Conservation (phyloP, 176 grass and related monocot species). For the Panicum miliaceum region DNA sequence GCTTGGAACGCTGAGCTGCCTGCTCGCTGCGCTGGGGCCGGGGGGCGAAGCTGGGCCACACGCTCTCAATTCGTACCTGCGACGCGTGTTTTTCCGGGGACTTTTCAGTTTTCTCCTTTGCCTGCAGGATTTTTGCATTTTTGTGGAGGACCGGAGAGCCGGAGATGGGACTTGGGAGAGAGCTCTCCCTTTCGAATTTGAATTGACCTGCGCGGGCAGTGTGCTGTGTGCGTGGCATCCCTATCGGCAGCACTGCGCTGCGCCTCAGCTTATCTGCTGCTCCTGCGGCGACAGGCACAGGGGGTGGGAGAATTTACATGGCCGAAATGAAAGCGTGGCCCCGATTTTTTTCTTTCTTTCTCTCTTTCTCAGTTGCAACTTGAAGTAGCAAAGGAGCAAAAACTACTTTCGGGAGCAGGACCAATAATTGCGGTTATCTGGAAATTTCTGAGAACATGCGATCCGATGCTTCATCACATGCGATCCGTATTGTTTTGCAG, state of each 20-base stretch:
- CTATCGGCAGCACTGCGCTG: not conserved
- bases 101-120: not conserved
- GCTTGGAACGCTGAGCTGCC: not conserved
- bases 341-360: not conserved
- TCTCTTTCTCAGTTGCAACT: not conserved
- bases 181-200: not conserved
- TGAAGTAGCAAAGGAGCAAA: not conserved
- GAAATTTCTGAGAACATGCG: not conserved
- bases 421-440: not conserved
- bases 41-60: conserved; percentile 17
- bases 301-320: not conserved
- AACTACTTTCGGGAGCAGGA: not conserved
- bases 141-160: too few relatives aligned
- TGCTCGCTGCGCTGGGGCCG: not conserved
- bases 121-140: not conserved
- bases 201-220: not conserved
- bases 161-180: not conserved
- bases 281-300: too few relatives aligned
- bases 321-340: not conserved
- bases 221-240: conserved; percentile 29
- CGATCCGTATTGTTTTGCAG: not conserved
- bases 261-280: not conserved
- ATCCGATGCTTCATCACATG: too few relatives aligned
- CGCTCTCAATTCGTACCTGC: conserved; percentile 1
- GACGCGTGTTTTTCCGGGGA: not conserved